Evolutionary conservation across 2,329 filamentous ascomycete species (phyloP), one percentile per base, ranked within the genome.

Genomic region (Graphilbum fragrans): DNA sequence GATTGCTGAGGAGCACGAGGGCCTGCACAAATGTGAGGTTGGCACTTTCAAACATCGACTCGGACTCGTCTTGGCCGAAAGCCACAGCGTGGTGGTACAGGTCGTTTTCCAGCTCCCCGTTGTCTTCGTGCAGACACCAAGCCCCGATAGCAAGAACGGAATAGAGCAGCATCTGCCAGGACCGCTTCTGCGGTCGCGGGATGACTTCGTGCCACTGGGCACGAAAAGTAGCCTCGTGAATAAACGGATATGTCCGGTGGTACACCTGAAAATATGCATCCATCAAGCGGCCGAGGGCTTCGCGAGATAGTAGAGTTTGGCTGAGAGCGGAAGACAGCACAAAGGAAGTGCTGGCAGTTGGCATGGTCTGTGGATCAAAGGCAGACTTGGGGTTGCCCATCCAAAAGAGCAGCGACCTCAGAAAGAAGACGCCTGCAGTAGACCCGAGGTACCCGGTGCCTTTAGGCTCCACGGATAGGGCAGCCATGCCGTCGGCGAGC

Each of bases 401-500:
- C 36, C 37, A 39, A 25, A 39, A 42, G 31, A 42, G 37, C 14
- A 42, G 36, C 2, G 37, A 39, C 5, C 41, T 36, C 2, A 42
- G 41, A n/a, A 42, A 42, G 25, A 42, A 42, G 16, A 42, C 41
- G 10, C 41, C 41, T 2, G 41, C 41, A 12, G 41, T 42, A 2
- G 41, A 39, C 4, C 41, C 41, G 12, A 42, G 23, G 19, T 42
- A 42, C 2, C 41, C 41, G 2, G 41, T 42, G 3, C 41, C 41
- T 20, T 23, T 39, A n/a, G 41, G 41, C 37, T 42, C 41, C 14
- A 42, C 41, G 5, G 41, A 42, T 8, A 42, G 32, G 1, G 41
- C 41, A 1, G 41, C 41, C 41, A 42, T 42, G 11, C 41, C 41
- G n/a, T 42, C 41, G 41, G 41, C 41, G 2, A 42, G 41, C 32